phyloP scores from a whole-genome alignment of 441 rosid species.

The Manihot esculenta region DNA sequence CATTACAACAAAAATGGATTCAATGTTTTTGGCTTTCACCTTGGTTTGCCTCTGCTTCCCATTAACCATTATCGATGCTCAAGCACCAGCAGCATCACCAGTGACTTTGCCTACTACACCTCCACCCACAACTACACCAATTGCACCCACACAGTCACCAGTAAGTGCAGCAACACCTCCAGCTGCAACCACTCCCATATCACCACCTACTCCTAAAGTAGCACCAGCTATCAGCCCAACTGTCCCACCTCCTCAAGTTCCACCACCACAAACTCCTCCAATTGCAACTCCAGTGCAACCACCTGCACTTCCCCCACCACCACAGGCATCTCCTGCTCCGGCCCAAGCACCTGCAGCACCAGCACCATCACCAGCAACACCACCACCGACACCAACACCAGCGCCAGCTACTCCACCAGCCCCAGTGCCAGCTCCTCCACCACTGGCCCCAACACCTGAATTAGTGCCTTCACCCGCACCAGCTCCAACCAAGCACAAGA shows the following conservation, averaged over 20 bases:
- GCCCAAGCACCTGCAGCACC: slow-evolving; percentile 35
- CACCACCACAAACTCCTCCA: slow-evolving; percentile 56
- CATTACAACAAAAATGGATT: slow-evolving; percentile 48
- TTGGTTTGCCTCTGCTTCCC: slow-evolving; percentile 43
- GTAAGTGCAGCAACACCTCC: slow-evolving; percentile 42
- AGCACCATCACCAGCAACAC: slow-evolving; percentile 61
- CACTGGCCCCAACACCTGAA: slow-evolving; percentile 49
- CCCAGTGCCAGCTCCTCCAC: slow-evolving; percentile 47
- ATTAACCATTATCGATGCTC: slow-evolving; percentile 46
- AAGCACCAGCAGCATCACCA: slow-evolving; percentile 77
- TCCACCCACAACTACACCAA: slow-evolving; percentile 39
- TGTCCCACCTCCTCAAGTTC: slow-evolving; percentile 42
- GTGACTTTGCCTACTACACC: slow-evolving; percentile 31
- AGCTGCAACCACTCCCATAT: slow-evolving; percentile 34
- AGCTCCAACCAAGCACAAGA: slow-evolving; percentile 69
- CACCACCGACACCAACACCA: slow-evolving; percentile 34
- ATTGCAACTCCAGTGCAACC: slow-evolving; percentile 42
- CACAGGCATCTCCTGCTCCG: slow-evolving; percentile 40
- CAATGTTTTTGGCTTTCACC: slow-evolving; percentile 34
- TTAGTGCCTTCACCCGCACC: slow-evolving; percentile 52
- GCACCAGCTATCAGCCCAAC: slow-evolving; percentile 56
- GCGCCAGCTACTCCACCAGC: slow-evolving; percentile 38
- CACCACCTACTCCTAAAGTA: slow-evolving; percentile 54
- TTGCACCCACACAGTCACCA: slow-evolving; percentile 39
- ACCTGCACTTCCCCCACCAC: slow-evolving; percentile 36